Base-by-base conservation (phyloP, 805 yeast species). In the Saccharomycopsis sp. region DNA sequence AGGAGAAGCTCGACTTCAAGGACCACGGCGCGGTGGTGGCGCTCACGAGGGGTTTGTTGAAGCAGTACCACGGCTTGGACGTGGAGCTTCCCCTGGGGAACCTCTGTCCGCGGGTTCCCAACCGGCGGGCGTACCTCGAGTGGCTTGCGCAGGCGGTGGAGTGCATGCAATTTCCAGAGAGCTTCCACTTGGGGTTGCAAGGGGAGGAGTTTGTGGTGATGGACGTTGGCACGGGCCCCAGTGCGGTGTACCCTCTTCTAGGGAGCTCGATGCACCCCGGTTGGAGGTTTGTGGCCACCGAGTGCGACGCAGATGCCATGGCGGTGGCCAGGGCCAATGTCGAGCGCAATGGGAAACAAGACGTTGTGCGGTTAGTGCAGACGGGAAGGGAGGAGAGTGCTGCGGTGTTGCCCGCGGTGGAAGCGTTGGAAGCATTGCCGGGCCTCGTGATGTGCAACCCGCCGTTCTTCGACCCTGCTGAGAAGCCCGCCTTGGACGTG, bases 181-280 rank as follows among this genome's bases (percentile, higher is more conserved):
- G 27, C 27, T 25, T 25, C 27, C n/a, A n/a, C 9, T 25, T n/a
- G 9, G n/a, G n/a, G n/a, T n/a, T n/a, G n/a, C n/a, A n/a, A 13
- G 25, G 13, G 20, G 55, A 57, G 7, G 80, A 80, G 10, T 57
- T 35, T 20, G 22, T 38, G 19, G 62, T 56, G 1, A 39, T 64
- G 17, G 71, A 67, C 48, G 56, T 67, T 10, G 75, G 75, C 2
- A 65, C 71, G 0, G 74, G 75, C 2, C 64, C 67, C 25, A 51
- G 61, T 15, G 63, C 67, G 12, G 64, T 70, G 2, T 70, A 69
- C 48, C 67, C 73, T 2, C 45, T 70, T 2, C 44, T 70, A 23
- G 67, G 59, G 9, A 48, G 60, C 25, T 42, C 53, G 9, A 31
- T 53, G 21, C 43, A 45, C n/a, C 20, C 12, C 8, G 38, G 34